Conservation (phyloP, 1,284 basidiomycete species). For the Takashimella koratensis region DNA sequence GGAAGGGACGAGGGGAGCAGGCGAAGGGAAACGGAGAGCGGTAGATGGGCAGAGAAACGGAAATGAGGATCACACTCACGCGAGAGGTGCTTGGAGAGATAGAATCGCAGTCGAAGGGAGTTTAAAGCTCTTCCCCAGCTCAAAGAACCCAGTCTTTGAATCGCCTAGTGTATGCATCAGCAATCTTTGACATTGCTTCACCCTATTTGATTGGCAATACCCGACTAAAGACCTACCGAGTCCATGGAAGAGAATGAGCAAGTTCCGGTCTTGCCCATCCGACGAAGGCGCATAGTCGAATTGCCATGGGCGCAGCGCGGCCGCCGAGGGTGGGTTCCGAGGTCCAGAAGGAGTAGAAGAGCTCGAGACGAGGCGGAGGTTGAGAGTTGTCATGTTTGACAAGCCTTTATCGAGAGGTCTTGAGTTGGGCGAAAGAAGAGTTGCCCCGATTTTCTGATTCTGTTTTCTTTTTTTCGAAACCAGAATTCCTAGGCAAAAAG, state of each 20-base stretch:
- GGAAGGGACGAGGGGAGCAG: not conserved
- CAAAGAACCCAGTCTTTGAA: slow-evolving; percentile 69
- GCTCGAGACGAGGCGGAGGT: not conserved
- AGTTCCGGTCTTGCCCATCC: slow-evolving; percentile 82
- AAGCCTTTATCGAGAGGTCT: no score
- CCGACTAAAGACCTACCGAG: slow-evolving; percentile 57
- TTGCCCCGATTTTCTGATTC: no score
- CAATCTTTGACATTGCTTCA: not conserved
- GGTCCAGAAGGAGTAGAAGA: not conserved
- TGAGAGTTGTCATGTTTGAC: no score
- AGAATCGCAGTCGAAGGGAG: slow-evolving; percentile 83
- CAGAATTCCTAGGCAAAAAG: no score
- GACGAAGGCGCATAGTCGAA: slow-evolving; percentile 32
- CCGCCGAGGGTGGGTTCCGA: slow-evolving; percentile 14
- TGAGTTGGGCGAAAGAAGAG: no score
- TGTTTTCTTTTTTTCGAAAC: no score
- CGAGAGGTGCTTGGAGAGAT: slow-evolving; percentile 71
- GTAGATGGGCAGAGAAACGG: not conserved
- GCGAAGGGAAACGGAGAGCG: slow-evolving; percentile 1
- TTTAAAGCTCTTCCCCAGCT: slow-evolving; percentile 67
- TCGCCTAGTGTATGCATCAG: slow-evolving; percentile 64
- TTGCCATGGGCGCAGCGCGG: slow-evolving; percentile 34
- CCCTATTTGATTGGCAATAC: not conserved
- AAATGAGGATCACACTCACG: no score
- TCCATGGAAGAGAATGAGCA: slow-evolving; percentile 81